Evolutionary conservation across 1,139 yeast species (phyloP).

Genomic region (Hyphopichia wangnamkhiaoensis): DNA sequence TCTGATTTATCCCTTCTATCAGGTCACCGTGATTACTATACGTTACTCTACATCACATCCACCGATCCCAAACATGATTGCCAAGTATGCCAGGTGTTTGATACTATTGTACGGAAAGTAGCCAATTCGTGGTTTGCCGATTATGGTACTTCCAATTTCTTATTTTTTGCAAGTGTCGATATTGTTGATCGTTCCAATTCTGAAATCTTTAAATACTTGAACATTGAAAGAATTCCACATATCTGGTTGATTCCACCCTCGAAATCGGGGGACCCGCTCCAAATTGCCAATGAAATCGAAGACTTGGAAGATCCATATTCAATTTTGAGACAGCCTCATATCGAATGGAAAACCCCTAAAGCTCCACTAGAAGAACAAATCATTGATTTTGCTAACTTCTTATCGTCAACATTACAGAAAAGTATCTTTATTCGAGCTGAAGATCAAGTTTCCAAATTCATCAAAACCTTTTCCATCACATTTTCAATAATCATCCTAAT

Average conservation of each 20-base stretch:
- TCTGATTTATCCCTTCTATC: constrained; percentile 31
- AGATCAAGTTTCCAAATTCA: constrained; percentile 43
- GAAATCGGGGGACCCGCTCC: neutral
- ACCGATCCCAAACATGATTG: constrained; percentile 37
- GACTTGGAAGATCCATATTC: constrained; percentile 22
- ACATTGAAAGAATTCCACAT: constrained; percentile 57
- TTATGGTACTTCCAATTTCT: constrained; percentile 35
- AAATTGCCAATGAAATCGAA: constrained; percentile 15
- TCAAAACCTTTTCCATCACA: constrained; percentile 47
- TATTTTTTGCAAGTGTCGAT: constrained; percentile 55
- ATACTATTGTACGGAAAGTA: constrained; percentile 32
- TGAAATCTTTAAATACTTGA: constrained; percentile 36
- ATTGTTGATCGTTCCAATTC: constrained; percentile 40
- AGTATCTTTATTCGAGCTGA: constrained; percentile 43
- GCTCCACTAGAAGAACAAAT: constrained; percentile 30
- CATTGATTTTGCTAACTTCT: constrained; percentile 52
- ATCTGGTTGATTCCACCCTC: constrained; percentile 65
- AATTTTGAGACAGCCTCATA: constrained; percentile 31
- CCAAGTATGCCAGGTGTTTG: constrained; percentile 22
- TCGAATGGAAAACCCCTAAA: constrained; percentile 32
- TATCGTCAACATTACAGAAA: constrained; percentile 46
- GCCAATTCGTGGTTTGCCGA: constrained; percentile 46
- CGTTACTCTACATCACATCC: constrained; percentile 37
- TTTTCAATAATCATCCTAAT: constrained; percentile 47
- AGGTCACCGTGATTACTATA: constrained; percentile 40